phyloP scores from a whole-genome alignment of 2,329 filamentous ascomycete species.

The Cytospora schulzeri region DNA sequence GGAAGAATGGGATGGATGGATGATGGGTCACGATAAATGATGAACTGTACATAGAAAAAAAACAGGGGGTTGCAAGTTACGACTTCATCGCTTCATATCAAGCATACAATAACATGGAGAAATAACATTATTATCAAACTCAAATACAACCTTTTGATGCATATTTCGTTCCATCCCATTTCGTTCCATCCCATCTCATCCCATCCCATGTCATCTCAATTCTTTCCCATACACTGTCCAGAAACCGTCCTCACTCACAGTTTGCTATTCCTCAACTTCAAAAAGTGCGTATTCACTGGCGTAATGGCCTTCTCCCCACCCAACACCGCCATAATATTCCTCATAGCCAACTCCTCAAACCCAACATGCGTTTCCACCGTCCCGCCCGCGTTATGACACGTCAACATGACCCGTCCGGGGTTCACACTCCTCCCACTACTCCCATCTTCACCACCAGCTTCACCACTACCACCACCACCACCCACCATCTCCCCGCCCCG shows the following conservation, averaged over 20 bases:
- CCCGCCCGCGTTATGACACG: constrained; percentile 69
- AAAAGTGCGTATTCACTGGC: constrained; percentile 62
- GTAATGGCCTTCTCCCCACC: constrained; percentile 54
- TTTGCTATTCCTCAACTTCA: constrained; percentile 36
- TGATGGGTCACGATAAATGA: not conserved
- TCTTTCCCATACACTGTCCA: not conserved
- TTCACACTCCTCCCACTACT: not conserved
- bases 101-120: not conserved
- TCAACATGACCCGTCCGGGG: constrained; percentile 55
- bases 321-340: constrained; percentile 65
- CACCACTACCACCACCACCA: too few relatives aligned
- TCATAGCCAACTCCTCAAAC: constrained; percentile 68
- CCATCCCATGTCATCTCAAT: not conserved
- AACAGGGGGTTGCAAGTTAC: not conserved
- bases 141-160: not conserved
- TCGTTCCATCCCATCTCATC: too few relatives aligned
- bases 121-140: not conserved
- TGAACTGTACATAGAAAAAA: not conserved
- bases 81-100: not conserved
- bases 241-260: not conserved
- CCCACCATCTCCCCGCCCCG: not conserved
- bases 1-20: constrained; percentile 2
- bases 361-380: constrained; percentile 67
- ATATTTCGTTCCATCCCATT: too few relatives aligned
- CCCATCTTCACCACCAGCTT: not conserved